Evolutionary conservation across 306 rosid species (phyloP), one percentile per base, ranked within the genome.

Genomic region (Quercus wislizeni): DNA sequence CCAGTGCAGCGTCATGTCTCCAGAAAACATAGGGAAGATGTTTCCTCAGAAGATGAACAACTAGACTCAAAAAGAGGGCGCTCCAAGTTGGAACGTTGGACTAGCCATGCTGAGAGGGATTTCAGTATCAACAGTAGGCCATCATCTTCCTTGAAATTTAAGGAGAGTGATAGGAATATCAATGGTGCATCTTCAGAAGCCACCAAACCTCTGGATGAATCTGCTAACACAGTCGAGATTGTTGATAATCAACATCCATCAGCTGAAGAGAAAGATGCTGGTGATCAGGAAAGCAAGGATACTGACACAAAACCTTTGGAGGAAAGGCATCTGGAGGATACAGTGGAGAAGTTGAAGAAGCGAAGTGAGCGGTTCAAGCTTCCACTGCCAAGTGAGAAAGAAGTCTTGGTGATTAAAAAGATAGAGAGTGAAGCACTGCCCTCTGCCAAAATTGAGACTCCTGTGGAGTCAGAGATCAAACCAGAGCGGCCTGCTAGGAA

Each of bases 331-430:
- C 90, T 91, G 78, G 97, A 96, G 78, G 97, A 96, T 87, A 96
- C 99, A 3, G 98, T 93, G 18, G 99, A 96, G 97, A 90, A 91
- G 89, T 85, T 96, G 87, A 96, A 96, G 90, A 96, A 96, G 84
- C 89, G 99, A 31, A 96, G 99, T 1, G 99, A 96, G 88, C 91
- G 99, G 75, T 96, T 96, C 97, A 93, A 90, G 91, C 98, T 90
- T 74, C 99, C 98, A 8, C 85, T 96, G 97, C 98, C 98, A 6
- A 91, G 92, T 76, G 99, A 93, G 80, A 96, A 93, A 85, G 99
- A 96, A 61, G 87, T 91, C 31, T 15, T 70, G 52, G 77, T 77
- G 57, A 81, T 85, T 4, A 96, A 89, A 77, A 96, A 90, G 88
- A 49, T 91, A 80, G 99, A 96, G 86, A 85, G 78, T 67, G 99